Conservation (phyloP, 805 yeast genomes). For the Ogataea zsoltii region DNA sequence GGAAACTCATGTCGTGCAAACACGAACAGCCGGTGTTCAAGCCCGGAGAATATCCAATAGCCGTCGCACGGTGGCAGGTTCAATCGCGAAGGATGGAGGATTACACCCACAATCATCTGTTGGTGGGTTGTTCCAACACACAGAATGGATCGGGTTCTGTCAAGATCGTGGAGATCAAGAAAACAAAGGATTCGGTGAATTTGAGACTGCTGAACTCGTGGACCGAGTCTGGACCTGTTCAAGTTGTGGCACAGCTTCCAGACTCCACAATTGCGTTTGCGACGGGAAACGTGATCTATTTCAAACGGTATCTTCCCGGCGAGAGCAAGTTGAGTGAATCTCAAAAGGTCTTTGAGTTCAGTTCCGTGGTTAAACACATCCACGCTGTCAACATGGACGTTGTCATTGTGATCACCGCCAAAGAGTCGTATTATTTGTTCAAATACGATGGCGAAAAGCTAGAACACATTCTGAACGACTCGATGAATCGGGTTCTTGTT, state of each 20-base stretch:
- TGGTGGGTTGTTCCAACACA: constrained; percentile 35
- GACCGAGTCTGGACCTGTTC: constrained; percentile 24
- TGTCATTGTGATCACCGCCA: constrained; percentile 31
- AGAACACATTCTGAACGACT: constrained; percentile 17
- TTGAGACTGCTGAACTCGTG: constrained; percentile 21
- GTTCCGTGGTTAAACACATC: constrained; percentile 25
- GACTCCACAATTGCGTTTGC: constrained; percentile 29
- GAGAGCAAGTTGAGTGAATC: constrained; percentile 27
- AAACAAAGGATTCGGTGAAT: constrained; percentile 12
- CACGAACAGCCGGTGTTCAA: constrained; percentile 11
- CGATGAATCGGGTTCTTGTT: constrained; percentile 24
- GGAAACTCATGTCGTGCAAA: constrained; percentile 6
- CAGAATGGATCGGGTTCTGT: constrained; percentile 24
- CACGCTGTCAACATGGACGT: constrained; percentile 18
- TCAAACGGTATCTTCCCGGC: constrained; percentile 19
- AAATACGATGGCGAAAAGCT: constrained; percentile 19
- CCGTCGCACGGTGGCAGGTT: constrained; percentile 38
- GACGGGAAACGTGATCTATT: constrained; percentile 14
- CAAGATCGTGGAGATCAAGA: constrained; percentile 31
- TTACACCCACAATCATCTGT: constrained; percentile 27
- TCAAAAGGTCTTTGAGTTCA: constrained; percentile 8
- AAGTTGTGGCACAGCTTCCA: constrained; percentile 24
- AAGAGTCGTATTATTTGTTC: constrained; percentile 28
- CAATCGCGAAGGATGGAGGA: constrained; percentile 18
- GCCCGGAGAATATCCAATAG: constrained; percentile 30